Conservation (phyloP, 495 filamentous ascomycete genomes). For the Mytilinidion resinicola region DNA sequence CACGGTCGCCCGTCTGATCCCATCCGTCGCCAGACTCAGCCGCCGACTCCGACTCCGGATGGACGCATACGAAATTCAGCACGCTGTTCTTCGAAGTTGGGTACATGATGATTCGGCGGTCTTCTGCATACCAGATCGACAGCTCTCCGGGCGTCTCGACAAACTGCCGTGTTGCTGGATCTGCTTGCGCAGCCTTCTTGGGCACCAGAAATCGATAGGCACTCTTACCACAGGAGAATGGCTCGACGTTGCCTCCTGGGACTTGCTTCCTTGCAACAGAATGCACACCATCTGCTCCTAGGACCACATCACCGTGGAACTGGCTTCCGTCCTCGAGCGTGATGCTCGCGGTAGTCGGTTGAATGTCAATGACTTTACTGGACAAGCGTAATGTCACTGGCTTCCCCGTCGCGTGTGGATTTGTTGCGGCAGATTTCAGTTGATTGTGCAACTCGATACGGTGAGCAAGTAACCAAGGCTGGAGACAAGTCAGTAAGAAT, state of each 20-base stretch:
- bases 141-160: conserved; percentile 40
- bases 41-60: conserved; percentile 38
- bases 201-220: conserved; percentile 58
- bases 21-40: conserved; percentile 33
- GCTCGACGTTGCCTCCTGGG: conserved; percentile 33
- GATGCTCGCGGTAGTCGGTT: conserved; percentile 4
- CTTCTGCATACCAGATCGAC: conserved; percentile 44
- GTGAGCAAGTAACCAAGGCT: conserved; percentile 31
- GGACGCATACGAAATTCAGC: conserved; percentile 57
- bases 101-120: conserved; percentile 55
- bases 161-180: conserved; percentile 43
- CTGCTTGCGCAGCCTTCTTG: conserved; percentile 39
- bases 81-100: conserved; percentile 49
- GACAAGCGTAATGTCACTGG: conserved; percentile 18
- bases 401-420: conserved; percentile 18
- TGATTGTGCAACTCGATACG: conserved; percentile 27
- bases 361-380: conserved; percentile 10
- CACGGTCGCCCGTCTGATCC: conserved; percentile 43
- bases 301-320: conserved; percentile 27
- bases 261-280: conserved; percentile 23
- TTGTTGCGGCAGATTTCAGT: conserved; percentile 25
- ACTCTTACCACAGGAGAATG: conserved; percentile 48
- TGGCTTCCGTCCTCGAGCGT: conserved; percentile 18
- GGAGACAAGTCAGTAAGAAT: neutral
- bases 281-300: conserved; percentile 35